Percentiles rank a stretch among this genome's conserved stretches.
These are phyloP conservation scores for Tylopilus plumbeoviolaceoides DNA, from an alignment of 768 basidiomycete genomes.

Conservation along the genomic window DNA sequence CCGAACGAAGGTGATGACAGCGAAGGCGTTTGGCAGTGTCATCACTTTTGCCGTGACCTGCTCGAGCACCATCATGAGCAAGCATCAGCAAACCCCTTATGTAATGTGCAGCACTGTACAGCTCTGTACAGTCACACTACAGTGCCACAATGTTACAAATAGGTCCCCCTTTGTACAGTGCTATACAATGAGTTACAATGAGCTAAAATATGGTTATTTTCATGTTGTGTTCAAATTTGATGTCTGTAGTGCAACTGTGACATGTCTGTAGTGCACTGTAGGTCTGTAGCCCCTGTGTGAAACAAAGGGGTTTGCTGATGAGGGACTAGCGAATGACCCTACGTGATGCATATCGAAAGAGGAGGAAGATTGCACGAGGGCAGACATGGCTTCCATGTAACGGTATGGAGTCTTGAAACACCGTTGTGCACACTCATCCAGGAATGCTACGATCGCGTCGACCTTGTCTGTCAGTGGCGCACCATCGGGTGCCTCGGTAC, in stretches of 20 bases:
- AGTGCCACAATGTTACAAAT: no score
- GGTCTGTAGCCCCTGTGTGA: no score
- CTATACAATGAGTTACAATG: no score
- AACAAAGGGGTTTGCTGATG: no score
- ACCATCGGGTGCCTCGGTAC: constrained; percentile 48
- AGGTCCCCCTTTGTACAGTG: no score
- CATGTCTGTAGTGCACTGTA: no score
- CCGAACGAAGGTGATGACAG: constrained; percentile 61
- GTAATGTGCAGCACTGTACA: no score
- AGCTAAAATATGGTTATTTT: no score
- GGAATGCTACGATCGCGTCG: constrained; percentile 55
- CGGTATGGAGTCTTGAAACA: constrained; percentile 80
- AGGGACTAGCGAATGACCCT: constrained; percentile 57
- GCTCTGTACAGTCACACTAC: no score
- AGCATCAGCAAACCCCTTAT: no score
- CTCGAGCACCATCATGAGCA: constrained; percentile 78
- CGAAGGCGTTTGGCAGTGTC: constrained; percentile 56
- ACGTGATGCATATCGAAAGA: constrained; percentile 9
- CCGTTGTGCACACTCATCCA: constrained; percentile 84
- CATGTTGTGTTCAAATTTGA: no score
- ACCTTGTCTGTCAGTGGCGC: constrained; percentile 52
- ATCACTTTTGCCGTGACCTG: constrained; percentile 69
- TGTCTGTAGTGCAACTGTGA: no score
- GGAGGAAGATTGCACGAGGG: constrained; percentile 24
- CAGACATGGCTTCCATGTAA: constrained; percentile 71